phyloP scores from a whole-genome alignment of 176 grass and related monocot genomes.

The Zea luxurians region DNA sequence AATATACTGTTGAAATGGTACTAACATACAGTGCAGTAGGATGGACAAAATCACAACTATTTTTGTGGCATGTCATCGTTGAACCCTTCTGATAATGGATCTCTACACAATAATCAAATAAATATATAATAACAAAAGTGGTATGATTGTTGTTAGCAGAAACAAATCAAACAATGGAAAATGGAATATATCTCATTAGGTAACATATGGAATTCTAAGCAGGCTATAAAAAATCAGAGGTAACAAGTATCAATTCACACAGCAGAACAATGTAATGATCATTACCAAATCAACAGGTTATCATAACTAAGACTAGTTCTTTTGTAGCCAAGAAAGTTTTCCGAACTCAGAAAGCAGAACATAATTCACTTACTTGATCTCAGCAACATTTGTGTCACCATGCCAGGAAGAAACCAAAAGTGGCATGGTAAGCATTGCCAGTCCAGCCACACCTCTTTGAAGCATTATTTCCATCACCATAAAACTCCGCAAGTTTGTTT shows the following conservation, averaged over 20 bases:
- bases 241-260: conserved; percentile 32
- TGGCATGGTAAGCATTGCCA: conserved; percentile 8
- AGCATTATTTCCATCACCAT: conserved; percentile 33
- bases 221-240: conserved; percentile 14
- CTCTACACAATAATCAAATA: neutral
- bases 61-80: neutral
- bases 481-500: conserved; percentile 20
- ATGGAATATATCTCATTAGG: conserved; percentile 14
- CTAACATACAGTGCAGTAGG: too few relatives aligned
- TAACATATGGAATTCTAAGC: neutral
- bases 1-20: too few relatives aligned
- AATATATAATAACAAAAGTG: conserved; percentile 10
- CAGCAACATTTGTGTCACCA: conserved; percentile 17
- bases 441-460: conserved; percentile 23
- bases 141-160: neutral
- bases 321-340: neutral
- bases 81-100: neutral
- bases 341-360: conserved; percentile 21
- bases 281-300: conserved; percentile 2
- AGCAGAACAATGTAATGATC: conserved; percentile 11
- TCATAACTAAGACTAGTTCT: conserved; percentile 17
- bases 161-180: conserved; percentile 17
- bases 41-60: neutral
- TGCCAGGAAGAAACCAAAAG: conserved; percentile 26
- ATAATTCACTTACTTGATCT: conserved; percentile 44